Evolutionary conservation across 768 basidiomycete genomes (phyloP).

Genomic region (Naganishia friedmannii): DNA sequence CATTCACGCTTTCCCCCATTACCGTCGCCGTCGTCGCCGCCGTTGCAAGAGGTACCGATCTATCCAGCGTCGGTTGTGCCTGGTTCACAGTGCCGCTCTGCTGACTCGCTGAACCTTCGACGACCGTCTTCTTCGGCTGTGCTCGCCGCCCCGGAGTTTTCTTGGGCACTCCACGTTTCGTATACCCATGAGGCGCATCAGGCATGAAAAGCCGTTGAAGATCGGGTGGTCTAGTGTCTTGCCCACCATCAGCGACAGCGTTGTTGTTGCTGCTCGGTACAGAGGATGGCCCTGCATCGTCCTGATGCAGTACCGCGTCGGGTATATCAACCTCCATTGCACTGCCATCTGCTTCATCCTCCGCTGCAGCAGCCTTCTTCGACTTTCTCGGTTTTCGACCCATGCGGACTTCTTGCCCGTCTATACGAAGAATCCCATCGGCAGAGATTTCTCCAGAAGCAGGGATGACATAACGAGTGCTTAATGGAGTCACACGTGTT

Average conservation of each 20-base stretch:
- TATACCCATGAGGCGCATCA: constrained; percentile 6
- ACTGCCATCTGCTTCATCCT: neutral
- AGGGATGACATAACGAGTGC: constrained; percentile 6
- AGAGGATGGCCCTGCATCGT: neutral
- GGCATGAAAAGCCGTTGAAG: constrained; percentile 9
- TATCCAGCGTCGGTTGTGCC: neutral
- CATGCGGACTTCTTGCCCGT: neutral
- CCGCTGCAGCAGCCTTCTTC: neutral
- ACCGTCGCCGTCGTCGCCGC: neutral
- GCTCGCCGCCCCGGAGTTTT: neutral
- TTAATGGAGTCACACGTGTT: neutral
- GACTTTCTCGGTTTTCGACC: neutral
- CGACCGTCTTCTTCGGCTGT: neutral
- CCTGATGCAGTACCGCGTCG: neutral
- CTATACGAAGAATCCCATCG: constrained; percentile 16
- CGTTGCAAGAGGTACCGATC: neutral
- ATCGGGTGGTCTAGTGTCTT: neutral
- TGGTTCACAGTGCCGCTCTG: neutral
- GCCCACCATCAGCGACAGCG: neutral
- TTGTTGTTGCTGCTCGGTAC: neutral
- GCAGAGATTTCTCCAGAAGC: constrained; percentile 8
- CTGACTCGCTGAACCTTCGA: neutral
- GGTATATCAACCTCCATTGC: neutral
- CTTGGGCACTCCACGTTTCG: neutral
- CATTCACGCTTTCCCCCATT: too few species aligned